A percentile compares a stretch with the other conserved stretches of the same genome.
phyloP scores from a whole-genome alignment of 495 filamentous ascomycete genomes.

The Clavariopsis aquatica region DNA sequence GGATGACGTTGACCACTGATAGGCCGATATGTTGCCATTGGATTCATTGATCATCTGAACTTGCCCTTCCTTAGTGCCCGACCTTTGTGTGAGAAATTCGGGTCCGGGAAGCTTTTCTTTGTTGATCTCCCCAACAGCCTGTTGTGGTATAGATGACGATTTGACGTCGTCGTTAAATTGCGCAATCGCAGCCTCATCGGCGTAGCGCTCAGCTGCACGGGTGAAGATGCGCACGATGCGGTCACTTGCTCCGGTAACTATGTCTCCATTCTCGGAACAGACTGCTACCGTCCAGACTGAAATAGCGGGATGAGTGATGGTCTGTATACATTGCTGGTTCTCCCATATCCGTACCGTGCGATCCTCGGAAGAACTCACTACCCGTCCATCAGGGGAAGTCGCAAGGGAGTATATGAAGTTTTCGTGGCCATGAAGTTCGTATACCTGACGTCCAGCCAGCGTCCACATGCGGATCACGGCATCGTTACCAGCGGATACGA shows the following conservation, averaged over 20 bases:
- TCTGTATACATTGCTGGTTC: slow-evolving; percentile 80
- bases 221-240: slow-evolving; percentile 83
- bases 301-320: slow-evolving; percentile 95
- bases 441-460: slow-evolving; percentile 68
- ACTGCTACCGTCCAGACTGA: slow-evolving; percentile 92
- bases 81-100: slow-evolving; percentile 75
- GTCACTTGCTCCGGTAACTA: slow-evolving; percentile 90
- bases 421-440: slow-evolving; percentile 81
- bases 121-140: slow-evolving; percentile 76
- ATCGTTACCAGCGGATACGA: slow-evolving; percentile 88
- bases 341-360: slow-evolving; percentile 88
- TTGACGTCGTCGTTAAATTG: slow-evolving; percentile 80
- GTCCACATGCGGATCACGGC: slow-evolving; percentile 84
- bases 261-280: slow-evolving; percentile 80
- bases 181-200: slow-evolving; percentile 57
- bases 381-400: slow-evolving; percentile 73
- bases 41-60: slow-evolving; percentile 84
- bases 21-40: slow-evolving; percentile 65
- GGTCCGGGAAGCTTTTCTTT: slow-evolving; percentile 87
- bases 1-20: slow-evolving; percentile 52
- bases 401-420: slow-evolving; percentile 93
- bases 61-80: slow-evolving; percentile 90
- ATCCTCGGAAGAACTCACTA: slow-evolving; percentile 92
- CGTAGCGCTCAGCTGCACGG: slow-evolving; percentile 68
- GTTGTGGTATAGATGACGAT: slow-evolving; percentile 80